Evolutionary conservation across 495 filamentous ascomycete species (phyloP), one percentile per base, ranked within the genome.

Genomic region (Schizothecium vesticola): DNA sequence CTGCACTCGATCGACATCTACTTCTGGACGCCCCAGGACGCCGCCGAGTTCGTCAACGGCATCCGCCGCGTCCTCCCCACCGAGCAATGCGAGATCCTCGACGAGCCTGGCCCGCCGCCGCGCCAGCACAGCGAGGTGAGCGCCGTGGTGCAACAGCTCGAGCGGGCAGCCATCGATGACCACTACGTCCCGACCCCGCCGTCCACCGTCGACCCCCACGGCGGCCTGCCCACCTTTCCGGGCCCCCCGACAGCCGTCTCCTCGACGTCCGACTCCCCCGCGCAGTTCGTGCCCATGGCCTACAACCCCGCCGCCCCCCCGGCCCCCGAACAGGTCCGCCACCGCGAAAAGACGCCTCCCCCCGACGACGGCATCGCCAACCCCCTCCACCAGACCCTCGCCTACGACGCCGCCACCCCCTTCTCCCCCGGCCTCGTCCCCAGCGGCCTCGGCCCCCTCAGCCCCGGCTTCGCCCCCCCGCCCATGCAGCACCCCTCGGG

Each of bases 281-380:
- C 82, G 22, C 80, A 80, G 61, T 88, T 86, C 63, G 82, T 84
- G n/a, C 91, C 92, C n/a, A 85, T 95, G 64, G 86, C 92, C 2
- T 97, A 97, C 72, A 97, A 97, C 77, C 93, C 93, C 1, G 92
- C 93, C 0, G 92, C 93, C 1, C 93, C 93, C 12, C 82, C 93
- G 3, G 92, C 92, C 1, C 91, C 93, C 3, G 93, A 97, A 74
- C 88, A 87, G 16, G 90, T 96, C 71, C 84, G 88, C 64, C 87
- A 93, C 71, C 88, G 93, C 60, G 93, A 97, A 80, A 95, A 96
- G 82, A 97, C 93, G 0, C 93, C 92, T 10, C 93, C 93, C 8
- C 84, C 86, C 16, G 91, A 94, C 72, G 91, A 89, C 31, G 87
- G 81, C 56, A 80, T 80, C 31, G 88, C 89, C 12, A 93, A 92